These are phyloP conservation scores for Solanum neorickii DNA, from an alignment of 257 asterid genomes.

Conservation along the genomic window DNA sequence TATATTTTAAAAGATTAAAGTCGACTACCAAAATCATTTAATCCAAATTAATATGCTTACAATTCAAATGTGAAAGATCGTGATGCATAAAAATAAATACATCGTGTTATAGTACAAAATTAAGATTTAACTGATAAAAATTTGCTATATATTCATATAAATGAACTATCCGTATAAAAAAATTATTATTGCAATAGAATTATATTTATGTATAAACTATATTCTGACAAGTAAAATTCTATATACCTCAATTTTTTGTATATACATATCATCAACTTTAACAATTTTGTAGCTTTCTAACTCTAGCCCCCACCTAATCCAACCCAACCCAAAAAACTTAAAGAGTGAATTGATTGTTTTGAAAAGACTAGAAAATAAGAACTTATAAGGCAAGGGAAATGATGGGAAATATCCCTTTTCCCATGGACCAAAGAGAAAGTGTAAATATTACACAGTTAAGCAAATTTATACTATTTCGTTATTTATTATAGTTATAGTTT, in stretches of 20 bases:
- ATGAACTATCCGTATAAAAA: too few species aligned
- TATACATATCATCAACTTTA: background rate
- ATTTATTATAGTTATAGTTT: too few species aligned
- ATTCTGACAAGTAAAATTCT: background rate
- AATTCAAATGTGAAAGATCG: background rate
- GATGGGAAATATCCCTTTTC: background rate
- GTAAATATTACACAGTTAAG: background rate
- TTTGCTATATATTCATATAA: background rate
- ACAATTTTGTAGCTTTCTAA: background rate
- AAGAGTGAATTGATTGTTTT: background rate
- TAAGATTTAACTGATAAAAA: background rate
- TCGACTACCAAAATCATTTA: background rate
- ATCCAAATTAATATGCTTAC: background rate
- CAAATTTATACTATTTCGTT: too few species aligned
- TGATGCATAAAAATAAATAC: background rate
- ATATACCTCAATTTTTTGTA: background rate
- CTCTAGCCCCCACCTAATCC: background rate
- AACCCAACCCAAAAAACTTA: background rate
- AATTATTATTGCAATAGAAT: background rate
- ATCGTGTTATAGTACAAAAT: background rate
- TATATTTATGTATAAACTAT: background rate
- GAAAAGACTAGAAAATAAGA: background rate
- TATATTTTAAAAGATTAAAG: background rate
- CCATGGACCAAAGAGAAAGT: background rate
- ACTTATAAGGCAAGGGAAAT: background rate